Base-by-base conservation (phyloP, 164 flowering plant genomes). In the Hamamelis virginiana region DNA sequence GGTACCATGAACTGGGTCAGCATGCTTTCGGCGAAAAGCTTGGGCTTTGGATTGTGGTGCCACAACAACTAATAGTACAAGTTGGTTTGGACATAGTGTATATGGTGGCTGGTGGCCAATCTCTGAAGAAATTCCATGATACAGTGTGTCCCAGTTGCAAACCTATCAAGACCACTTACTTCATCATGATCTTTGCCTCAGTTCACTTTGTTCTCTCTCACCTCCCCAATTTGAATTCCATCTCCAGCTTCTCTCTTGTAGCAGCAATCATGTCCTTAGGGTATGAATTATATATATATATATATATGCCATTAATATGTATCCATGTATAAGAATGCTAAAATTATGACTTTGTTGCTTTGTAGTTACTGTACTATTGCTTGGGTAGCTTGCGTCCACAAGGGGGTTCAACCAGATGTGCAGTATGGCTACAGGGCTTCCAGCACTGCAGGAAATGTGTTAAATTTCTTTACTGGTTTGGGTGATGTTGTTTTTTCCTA, bases 1-100 rank as follows among this genome's bases (percentile, higher is more conserved):
- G 87, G 64, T 83, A 83, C 68, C 83, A 84, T 64, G 87, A 84
- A n/a, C 58, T 84, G 21, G 87, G 85, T 22, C 85, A 82, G 33
- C 62, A 82, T 18, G 87, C 85, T 0, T 84, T 84, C 47, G 87
- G 87, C 2, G 79, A 78, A 47, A 80, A 82, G 61, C 81, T 78
- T 8, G 87, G 85, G 8, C 76, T 80, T 1, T 84, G 76, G 72
- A 70, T 84, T 19, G 85, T 84, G 51, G 85, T 82, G 6, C 87
- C 87, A 0, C 87, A 80, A 12, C 87, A 84, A 18, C 76, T 84
- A 5, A 55, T 82, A 4, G 82, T 76, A 11, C 79, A 82, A 64
- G 76, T 80, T 27, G 85, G 85, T 10, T 80, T 76, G 8, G 59
- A 81, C 70, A 84, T 84, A 1, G 81, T 84, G 5, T 84, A 80